Conservation (phyloP, 805 yeast species). For the Candida parachauliodes region DNA sequence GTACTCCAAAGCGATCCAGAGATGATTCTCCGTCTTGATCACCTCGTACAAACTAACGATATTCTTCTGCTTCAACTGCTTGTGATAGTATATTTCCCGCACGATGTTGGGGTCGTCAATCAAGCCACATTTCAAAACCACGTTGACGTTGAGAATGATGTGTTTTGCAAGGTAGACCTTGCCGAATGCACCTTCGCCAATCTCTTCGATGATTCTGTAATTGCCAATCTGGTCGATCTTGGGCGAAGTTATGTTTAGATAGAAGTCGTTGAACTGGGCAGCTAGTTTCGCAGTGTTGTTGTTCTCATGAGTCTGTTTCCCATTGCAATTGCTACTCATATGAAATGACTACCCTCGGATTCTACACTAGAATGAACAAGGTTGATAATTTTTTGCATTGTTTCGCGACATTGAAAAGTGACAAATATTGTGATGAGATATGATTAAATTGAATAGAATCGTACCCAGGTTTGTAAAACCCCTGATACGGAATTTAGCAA, state of each 20-base stretch:
- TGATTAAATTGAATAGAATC: too few relatives aligned
- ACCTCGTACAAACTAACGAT: constrained; percentile 85
- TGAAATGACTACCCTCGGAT: too few relatives aligned
- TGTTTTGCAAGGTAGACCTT: constrained; percentile 85
- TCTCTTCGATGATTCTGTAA: constrained; percentile 65
- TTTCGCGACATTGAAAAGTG: too few relatives aligned
- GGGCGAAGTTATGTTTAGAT: constrained; percentile 39
- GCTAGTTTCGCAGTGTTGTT: constrained; percentile 52
- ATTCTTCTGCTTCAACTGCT: constrained; percentile 78
- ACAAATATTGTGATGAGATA: too few relatives aligned
- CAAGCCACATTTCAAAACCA: constrained; percentile 79
- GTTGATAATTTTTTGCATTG: too few relatives aligned
- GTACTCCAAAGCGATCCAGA: constrained; percentile 88
- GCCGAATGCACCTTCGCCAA: constrained; percentile 93
- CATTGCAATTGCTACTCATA: constrained; percentile 2
- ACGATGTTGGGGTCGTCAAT: constrained; percentile 81
- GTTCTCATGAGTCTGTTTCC: constrained; percentile 20
- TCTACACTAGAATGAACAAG: too few relatives aligned
- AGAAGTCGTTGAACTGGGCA: constrained; percentile 60
- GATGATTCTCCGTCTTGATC: constrained; percentile 69
- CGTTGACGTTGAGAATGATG: constrained; percentile 61
- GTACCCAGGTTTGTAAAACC: too few relatives aligned
- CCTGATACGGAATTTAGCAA: too few relatives aligned
- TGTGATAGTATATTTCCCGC: constrained; percentile 83
- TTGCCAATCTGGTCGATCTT: constrained; percentile 72